Evolutionary conservation across 495 filamentous ascomycete genomes (phyloP).

Genomic region (Neurospora sp.): DNA sequence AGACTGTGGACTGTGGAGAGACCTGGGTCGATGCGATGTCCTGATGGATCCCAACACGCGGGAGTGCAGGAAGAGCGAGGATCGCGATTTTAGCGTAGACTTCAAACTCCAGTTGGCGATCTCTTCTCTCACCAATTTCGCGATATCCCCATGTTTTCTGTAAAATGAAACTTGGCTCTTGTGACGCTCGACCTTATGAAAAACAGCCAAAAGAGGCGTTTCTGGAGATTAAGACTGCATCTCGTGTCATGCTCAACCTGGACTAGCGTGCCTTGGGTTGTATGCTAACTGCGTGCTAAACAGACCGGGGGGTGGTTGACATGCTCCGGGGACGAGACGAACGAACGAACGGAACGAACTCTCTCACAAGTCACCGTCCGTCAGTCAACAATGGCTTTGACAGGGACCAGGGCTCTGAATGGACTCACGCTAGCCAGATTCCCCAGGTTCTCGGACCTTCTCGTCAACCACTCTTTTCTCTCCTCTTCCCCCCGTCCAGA

Average conservation of each 20-base stretch:
- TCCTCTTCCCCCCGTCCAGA: not conserved
- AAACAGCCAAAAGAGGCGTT: not conserved
- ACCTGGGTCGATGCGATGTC: not conserved
- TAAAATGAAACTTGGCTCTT: not conserved
- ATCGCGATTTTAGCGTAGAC: not conserved
- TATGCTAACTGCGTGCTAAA: not conserved
- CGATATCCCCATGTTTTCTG: not conserved
- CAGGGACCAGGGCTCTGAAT: not conserved
- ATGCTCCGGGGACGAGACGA: not conserved
- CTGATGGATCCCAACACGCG: not conserved
- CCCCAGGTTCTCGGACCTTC: not conserved
- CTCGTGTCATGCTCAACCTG: not conserved
- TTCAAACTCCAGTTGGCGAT: not conserved
- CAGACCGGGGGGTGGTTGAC: not conserved
- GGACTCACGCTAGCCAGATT: not conserved
- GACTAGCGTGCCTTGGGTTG: not conserved
- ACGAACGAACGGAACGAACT: not conserved
- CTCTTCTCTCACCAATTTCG: not conserved
- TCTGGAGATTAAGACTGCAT: not conserved
- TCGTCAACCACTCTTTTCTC: not conserved
- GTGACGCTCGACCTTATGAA: not conserved
- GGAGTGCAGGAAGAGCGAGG: not conserved
- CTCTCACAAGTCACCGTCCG: not conserved
- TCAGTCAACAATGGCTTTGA: not conserved
- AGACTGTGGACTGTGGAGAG: not conserved